Evolutionary conservation across 345 rosid species (phyloP).

Genomic region (Lepidium africanum): DNA sequence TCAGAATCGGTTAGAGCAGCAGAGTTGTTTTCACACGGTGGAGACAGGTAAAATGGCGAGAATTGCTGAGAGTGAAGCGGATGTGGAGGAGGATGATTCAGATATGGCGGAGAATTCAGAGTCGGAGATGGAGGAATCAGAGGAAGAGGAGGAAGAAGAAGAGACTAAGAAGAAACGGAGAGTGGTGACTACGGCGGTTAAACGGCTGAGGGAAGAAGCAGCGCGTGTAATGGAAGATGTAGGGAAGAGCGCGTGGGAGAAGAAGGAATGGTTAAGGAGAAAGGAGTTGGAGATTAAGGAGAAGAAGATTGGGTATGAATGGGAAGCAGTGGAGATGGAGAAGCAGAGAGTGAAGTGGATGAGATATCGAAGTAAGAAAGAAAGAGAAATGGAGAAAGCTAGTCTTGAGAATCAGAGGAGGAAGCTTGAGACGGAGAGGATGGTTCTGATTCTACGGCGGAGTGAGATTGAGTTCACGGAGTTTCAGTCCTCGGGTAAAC

Average conservation of each 20-base stretch:
- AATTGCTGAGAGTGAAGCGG: conserved; percentile 45
- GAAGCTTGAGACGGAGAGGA: conserved; percentile 66
- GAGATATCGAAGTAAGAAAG: conserved; percentile 78
- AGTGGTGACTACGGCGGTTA: conserved; percentile 32
- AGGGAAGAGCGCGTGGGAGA: conserved; percentile 62
- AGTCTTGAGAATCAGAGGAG: conserved; percentile 66
- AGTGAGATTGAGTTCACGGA: conserved; percentile 60
- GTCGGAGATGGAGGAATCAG: conserved; percentile 36
- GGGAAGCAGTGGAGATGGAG: conserved; percentile 68
- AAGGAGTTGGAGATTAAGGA: conserved; percentile 64
- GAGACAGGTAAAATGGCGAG: conserved; percentile 29
- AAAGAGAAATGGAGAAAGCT: conserved; percentile 88
- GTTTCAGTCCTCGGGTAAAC: conserved; percentile 42
- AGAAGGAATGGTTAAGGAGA: conserved; percentile 76
- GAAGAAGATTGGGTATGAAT: conserved; percentile 52
- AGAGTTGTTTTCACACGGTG: conserved; percentile 49
- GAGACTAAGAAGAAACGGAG: conserved; percentile 34
- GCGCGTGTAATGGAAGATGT: conserved; percentile 44
- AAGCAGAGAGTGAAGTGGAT: conserved; percentile 92
- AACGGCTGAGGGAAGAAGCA: conserved; percentile 42
- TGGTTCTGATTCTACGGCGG: conserved; percentile 55
- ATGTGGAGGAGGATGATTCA: conserved; percentile 27
- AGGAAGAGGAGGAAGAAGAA: conserved; percentile 39
- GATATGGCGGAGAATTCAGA: conserved; percentile 47
- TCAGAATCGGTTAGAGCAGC: conserved; percentile 37